Evolutionary conservation across 192 early-diverging fungal genomes (phyloP), one percentile per base, ranked within the genome.

Genomic region (Coemansia sp.): DNA sequence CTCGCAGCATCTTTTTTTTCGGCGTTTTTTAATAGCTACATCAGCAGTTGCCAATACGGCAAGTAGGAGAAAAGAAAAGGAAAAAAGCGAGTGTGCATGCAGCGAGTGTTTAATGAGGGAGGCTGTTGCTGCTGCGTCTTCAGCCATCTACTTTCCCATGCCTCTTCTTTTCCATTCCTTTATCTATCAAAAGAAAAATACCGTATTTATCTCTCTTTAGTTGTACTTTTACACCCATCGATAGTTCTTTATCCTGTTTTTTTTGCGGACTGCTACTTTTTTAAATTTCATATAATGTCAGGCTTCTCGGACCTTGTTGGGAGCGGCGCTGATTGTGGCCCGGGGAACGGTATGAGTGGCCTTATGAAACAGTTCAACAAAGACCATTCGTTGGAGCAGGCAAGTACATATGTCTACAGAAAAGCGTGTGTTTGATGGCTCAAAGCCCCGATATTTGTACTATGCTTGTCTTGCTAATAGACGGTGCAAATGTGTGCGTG

Each of bases 291-390:
- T 20, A 29, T 32, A 73, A 85, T 85, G 83, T 82, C 79, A 4
- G 83, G 83, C 45, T 83, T 90, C 40, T 84, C 86, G 48, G 77
- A 87, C 56, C 75, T 90, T 10, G 86, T 87, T 69, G 75, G 82
- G 16, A 78, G 77, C 38, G 89, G 86, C 50, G 88, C 89, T 48
- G 90, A 91, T 48, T 92, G 90, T 64, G 90, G 89, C 6, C 89
- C 89, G n/a, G 83, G 82, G 16, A 96, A 93, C 67, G 85, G 92
- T 14, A 86, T 94, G 80, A 73, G 63, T 36, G 85, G 86, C 3
- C 85, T 96, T 61, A 87, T 89, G 83, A 94, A 96, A 72, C 90
- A 89, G 71, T 85, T 94, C 68, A 72, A 88, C 49, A 83, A 87
- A 52, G 92, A 94, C 71, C 82, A 86, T 38, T 91, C 91, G 6